A percentile compares a stretch with the other conserved stretches of the same genome.
These are phyloP conservation scores for Geotrichum ghanense DNA, from an alignment of 805 yeast genomes.

Conservation along the genomic window DNA sequence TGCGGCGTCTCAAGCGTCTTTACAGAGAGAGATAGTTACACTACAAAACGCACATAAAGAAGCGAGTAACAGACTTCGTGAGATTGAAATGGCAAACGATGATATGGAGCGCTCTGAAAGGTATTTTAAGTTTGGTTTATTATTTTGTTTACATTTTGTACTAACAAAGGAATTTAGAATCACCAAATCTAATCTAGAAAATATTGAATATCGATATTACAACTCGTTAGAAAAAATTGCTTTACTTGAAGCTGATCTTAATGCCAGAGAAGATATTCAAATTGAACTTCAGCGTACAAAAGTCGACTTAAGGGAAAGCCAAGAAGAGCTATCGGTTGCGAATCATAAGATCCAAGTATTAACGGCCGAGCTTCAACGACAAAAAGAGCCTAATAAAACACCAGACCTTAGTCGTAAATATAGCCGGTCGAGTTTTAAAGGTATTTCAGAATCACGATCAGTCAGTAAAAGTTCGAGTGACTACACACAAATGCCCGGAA, in stretches of 20 bases:
- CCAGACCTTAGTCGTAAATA: background rate
- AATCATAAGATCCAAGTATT: constrained; percentile 7
- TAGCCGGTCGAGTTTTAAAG: background rate
- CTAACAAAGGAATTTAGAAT: no score
- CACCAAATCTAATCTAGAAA: constrained; percentile 24
- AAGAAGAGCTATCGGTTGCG: constrained; percentile 22
- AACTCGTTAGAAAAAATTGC: constrained; percentile 29
- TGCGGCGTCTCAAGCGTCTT: constrained; percentile 15
- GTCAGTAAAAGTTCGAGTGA: background rate
- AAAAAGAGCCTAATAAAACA: background rate
- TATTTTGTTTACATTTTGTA: no score
- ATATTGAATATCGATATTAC: constrained; percentile 28
- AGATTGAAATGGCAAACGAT: constrained; percentile 34
- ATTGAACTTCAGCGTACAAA: constrained; percentile 24
- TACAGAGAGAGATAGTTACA: constrained; percentile 18
- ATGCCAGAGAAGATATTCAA: constrained; percentile 11
- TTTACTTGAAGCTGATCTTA: constrained; percentile 29
- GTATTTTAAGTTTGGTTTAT: background rate
- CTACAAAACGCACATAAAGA: constrained; percentile 23
- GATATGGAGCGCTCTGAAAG: constrained; percentile 33
- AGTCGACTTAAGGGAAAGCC: constrained; percentile 24
- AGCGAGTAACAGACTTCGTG: constrained; percentile 26
- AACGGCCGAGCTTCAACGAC: background rate
- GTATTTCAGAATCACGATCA: background rate
- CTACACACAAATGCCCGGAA: background rate